Base-by-base conservation (phyloP, 208 protist genomes). In the Leptomonas seymouri region DNA sequence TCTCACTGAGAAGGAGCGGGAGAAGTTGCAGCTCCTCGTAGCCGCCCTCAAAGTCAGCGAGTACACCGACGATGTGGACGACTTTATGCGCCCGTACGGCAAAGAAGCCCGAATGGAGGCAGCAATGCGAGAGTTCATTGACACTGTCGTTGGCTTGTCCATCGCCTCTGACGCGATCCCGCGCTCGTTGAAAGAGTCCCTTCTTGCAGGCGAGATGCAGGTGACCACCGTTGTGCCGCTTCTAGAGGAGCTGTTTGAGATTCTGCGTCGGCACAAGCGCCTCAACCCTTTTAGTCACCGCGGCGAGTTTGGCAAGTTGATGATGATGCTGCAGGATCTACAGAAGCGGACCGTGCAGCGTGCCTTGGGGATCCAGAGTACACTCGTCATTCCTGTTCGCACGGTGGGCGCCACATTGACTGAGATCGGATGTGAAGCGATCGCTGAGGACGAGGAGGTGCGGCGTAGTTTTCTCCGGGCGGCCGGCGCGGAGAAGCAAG, bases 201-300 rank as follows among this genome's bases (percentile, higher is more conserved):
- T 96, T 46, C 46, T 87, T 8, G 65, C 71, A 14, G 81, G 82
- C 21, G 78, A 85, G 18, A 44, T 63, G 44, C 61, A 46, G 31
- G 62, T 91, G 42, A 23, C 54, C 16, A 54, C 76, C 12, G 66
- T 87, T 9, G 77, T 83, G 42, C 78, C 75, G 6, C 68, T 98
- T 48, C 95, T 98, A 41, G 86, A 89, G 73, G 80, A 81, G 27
- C 71, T 98, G 11, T 98, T 98, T 81, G 97, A 99, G 80, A 88
- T 99, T 46, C 84, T 96, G 63, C 90, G 98, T 9, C 90, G 98
- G 45, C 96, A 99, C 81, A 99, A 99, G 78, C 91, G 98, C 34
- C 91, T 99, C 63, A 99, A 99, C 75, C 98, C 98, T 25, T 93
- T 91, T 69, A 88, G 78, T 54, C 91, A 98, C 80, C 81, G 91